Evolutionary conservation across 108 stramenopile species (phyloP).

Genomic region (Skeletonema potamos): DNA sequence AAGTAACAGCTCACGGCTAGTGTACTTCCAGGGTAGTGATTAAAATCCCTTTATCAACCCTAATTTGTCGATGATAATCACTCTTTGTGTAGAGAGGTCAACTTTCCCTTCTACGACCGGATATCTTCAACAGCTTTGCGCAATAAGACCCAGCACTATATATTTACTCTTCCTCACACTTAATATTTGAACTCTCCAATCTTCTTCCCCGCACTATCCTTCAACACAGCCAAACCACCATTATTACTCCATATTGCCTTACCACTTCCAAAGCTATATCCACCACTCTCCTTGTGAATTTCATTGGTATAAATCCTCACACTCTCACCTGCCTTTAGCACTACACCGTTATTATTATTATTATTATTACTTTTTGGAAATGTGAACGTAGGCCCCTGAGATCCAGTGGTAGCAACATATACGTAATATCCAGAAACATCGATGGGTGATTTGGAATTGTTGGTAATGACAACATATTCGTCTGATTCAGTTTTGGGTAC

Average conservation of each 20-base stretch:
- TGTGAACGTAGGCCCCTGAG: slow-evolving; percentile 37
- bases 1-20: no score
- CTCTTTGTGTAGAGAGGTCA: no score
- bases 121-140: no score
- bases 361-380: slow-evolving; percentile 11
- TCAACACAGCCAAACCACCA: slow-evolving; percentile 41
- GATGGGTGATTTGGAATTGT: slow-evolving; percentile 22
- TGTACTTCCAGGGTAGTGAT: no score
- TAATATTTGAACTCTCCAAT: slow-evolving; percentile 39
- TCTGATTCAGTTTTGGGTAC: slow-evolving; percentile 38
- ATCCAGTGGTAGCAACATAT: slow-evolving; percentile 36
- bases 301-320: slow-evolving; percentile 45
- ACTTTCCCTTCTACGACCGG: no score
- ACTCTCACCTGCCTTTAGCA: slow-evolving; percentile 17
- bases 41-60: no score
- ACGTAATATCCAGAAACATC: slow-evolving; percentile 37
- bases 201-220: slow-evolving; percentile 30
- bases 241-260: slow-evolving; percentile 46
- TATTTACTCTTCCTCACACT: no score
- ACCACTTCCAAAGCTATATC: slow-evolving; percentile 26
- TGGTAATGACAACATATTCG: slow-evolving; percentile 33
- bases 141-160: no score
- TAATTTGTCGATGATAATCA: no score
- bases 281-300: slow-evolving; percentile 47
- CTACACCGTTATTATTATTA: not conserved